phyloP scores from a whole-genome alignment of 441 rosid species.

The Erysimum cheiri region DNA sequence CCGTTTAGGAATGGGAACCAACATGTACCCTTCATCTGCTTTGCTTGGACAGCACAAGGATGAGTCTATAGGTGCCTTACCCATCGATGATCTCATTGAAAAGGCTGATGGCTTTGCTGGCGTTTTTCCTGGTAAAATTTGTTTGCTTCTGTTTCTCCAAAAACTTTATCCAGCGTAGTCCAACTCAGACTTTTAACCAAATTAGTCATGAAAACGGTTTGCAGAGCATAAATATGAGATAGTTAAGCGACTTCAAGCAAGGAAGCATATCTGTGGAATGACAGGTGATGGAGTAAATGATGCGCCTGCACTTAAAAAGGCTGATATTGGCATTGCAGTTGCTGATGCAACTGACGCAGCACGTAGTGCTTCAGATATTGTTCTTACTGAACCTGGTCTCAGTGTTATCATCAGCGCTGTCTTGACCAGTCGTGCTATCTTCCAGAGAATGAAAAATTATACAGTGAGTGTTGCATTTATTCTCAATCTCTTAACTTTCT shows the following conservation, averaged over 20 bases:
- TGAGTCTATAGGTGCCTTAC: constrained; percentile 83
- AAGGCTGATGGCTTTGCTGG: constrained; percentile 99
- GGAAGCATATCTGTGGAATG: constrained; percentile 98
- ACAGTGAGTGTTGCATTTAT: constrained; percentile 54
- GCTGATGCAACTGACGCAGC: constrained; percentile 99
- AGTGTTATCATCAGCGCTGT: constrained; percentile 99
- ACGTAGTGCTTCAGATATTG: constrained; percentile 97
- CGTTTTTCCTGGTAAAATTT: constrained; percentile 85
- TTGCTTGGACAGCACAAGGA: constrained; percentile 88
- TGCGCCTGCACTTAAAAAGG: constrained; percentile 98
- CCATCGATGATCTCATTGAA: constrained; percentile 91
- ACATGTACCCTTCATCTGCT: constrained; percentile 98
- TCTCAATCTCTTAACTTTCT: not conserved
- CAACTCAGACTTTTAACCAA: not conserved
- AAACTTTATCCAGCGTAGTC: not conserved
- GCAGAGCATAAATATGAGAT: constrained; percentile 98
- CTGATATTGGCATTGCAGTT: constrained; percentile 98
- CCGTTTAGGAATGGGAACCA: constrained; percentile 97
- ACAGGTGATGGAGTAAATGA: constrained; percentile 99
- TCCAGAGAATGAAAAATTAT: constrained; percentile 98
- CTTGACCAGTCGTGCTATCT: constrained; percentile 93
- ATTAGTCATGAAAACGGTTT: constrained; percentile 17
- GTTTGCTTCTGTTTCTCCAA: constrained; percentile 2
- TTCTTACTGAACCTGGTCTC: constrained; percentile 95
- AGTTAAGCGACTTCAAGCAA: constrained; percentile 91